Conservation (phyloP, 257 asterid genomes). For the Striga asiatica region DNA sequence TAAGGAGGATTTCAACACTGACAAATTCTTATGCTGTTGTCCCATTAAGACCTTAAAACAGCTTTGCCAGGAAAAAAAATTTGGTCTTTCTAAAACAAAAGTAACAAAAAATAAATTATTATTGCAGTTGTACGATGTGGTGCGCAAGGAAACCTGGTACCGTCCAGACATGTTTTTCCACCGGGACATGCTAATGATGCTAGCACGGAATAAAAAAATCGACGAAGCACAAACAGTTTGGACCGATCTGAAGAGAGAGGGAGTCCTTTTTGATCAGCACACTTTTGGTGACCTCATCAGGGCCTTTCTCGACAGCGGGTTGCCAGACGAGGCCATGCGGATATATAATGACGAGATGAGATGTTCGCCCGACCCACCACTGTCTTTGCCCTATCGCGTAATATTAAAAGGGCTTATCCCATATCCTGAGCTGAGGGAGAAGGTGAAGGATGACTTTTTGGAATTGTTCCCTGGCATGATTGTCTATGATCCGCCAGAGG, state of each 20-base stretch:
- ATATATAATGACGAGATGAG: slow-evolving; percentile 83
- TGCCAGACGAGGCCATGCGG: slow-evolving; percentile 67
- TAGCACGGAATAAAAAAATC: slow-evolving; percentile 67
- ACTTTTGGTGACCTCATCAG: slow-evolving; percentile 87
- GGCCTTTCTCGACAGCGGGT: slow-evolving; percentile 63
- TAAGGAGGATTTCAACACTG: too few species aligned
- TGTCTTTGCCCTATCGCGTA: slow-evolving; percentile 78
- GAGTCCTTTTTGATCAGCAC: slow-evolving; percentile 83
- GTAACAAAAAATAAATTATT: too few species aligned
- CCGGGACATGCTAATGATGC: slow-evolving; percentile 94
- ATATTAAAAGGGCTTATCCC: slow-evolving; percentile 77
- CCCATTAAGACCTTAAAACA: too few species aligned
- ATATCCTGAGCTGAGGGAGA: slow-evolving; percentile 75
- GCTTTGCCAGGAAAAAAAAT: too few species aligned
- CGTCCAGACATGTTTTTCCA: slow-evolving; percentile 91
- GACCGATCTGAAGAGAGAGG: slow-evolving; percentile 69
- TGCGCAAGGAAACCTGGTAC: slow-evolving; percentile 80
- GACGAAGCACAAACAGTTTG: slow-evolving; percentile 64
- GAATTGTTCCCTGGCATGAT: slow-evolving; percentile 78
- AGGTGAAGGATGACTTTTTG: slow-evolving; percentile 74
- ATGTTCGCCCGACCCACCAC: slow-evolving; percentile 60
- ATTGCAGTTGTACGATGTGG: slow-evolving; percentile 60
- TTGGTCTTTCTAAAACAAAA: too few species aligned
- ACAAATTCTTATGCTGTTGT: too few species aligned
- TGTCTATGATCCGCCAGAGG: slow-evolving; percentile 82